Conservation (phyloP, 495 filamentous ascomycete genomes). For the Hypoxylon trugodes region DNA sequence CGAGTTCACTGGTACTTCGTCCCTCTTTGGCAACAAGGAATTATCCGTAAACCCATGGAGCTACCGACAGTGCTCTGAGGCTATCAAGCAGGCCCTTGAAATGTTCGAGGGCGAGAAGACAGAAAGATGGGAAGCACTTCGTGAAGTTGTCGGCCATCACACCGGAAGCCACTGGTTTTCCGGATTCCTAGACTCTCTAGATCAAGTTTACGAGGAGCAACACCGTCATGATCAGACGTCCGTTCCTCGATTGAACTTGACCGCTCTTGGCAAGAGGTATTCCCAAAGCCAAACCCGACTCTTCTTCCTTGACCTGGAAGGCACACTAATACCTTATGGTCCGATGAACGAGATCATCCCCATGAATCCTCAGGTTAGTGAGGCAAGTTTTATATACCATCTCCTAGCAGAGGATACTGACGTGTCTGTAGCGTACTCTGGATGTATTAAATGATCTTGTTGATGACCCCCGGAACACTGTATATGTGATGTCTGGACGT, state of each 20-base stretch:
- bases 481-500: slow-evolving; percentile 91
- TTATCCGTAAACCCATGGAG: slow-evolving; percentile 94
- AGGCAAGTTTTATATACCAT: background rate
- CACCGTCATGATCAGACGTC: slow-evolving; percentile 81
- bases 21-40: slow-evolving; percentile 78
- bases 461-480: slow-evolving; percentile 77
- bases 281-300: slow-evolving; percentile 68
- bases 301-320: slow-evolving; percentile 92
- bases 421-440: slow-evolving; percentile 66
- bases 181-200: slow-evolving; percentile 71
- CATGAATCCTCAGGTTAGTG: slow-evolving; percentile 73
- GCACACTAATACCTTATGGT: slow-evolving; percentile 86
- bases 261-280: slow-evolving; percentile 70
- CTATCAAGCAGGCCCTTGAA: slow-evolving; percentile 80
- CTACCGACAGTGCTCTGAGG: slow-evolving; percentile 82
- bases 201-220: slow-evolving; percentile 80
- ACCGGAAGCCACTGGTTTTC: slow-evolving; percentile 86
- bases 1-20: slow-evolving; percentile 91
- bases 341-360: slow-evolving; percentile 80
- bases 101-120: slow-evolving; percentile 77
- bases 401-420: slow-evolving; percentile 15
- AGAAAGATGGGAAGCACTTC: slow-evolving; percentile 76
- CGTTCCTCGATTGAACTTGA: slow-evolving; percentile 80
- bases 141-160: slow-evolving; percentile 76
- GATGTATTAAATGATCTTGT: slow-evolving; percentile 81